Conservation (phyloP, 2,329 filamentous ascomycete genomes). For the Fusarium nygamai region DNA sequence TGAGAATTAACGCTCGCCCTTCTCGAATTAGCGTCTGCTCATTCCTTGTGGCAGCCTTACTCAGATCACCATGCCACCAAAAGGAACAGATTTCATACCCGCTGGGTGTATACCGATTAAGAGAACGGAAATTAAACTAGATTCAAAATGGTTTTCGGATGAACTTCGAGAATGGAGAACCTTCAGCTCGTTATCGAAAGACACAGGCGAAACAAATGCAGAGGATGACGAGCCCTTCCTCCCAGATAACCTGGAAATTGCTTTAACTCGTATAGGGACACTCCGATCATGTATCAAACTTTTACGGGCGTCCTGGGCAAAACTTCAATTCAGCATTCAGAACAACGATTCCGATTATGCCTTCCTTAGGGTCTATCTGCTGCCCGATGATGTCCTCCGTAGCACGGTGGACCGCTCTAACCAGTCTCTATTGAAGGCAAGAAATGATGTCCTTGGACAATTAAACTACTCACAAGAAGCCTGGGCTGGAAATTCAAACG, state of each 20-base stretch:
- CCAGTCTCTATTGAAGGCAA: constrained; percentile 54
- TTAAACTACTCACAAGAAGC: constrained; percentile 65
- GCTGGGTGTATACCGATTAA: constrained; percentile 52
- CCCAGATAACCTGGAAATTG: constrained; percentile 38
- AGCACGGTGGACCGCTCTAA: constrained; percentile 61
- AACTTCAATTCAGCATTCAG: constrained; percentile 51
- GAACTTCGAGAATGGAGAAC: constrained; percentile 42
- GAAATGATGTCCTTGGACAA: constrained; percentile 59
- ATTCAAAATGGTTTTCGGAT: constrained; percentile 22
- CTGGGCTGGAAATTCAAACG: constrained; percentile 61
- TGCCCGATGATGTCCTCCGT: constrained; percentile 73
- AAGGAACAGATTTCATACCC: constrained; percentile 50
- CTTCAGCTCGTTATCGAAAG: constrained; percentile 38
- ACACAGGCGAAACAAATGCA: not conserved
- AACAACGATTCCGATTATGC: constrained; percentile 31
- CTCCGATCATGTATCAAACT: constrained; percentile 45
- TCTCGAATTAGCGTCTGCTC: not conserved
- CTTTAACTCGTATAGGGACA: constrained; percentile 41
- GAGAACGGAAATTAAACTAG: constrained; percentile 24
- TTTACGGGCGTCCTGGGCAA: constrained; percentile 54
- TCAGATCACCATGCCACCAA: constrained; percentile 26
- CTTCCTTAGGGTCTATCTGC: constrained; percentile 66
- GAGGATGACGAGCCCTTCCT: constrained; percentile 7
- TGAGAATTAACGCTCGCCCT: not conserved
- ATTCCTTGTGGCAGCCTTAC: not conserved